Base-by-base conservation (phyloP, 2,329 filamentous ascomycete species). In the Penicillium oxalicum region DNA sequence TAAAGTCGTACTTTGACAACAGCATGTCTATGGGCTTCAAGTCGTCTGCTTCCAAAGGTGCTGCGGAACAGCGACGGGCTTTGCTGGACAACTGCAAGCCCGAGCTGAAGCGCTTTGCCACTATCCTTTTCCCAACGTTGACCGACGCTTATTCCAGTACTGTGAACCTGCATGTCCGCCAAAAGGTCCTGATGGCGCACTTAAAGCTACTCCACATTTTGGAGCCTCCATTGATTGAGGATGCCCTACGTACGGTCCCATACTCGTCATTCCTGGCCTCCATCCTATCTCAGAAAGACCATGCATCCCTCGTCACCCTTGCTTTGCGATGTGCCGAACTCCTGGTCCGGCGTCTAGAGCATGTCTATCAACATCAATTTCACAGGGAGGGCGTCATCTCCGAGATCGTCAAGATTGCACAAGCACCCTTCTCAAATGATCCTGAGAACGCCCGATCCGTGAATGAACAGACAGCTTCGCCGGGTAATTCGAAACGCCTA, bases 71-170 rank as follows among this genome's bases (percentile, higher is more conserved):
- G 70, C 82, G 91, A 36, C 72, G 95, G n/a, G 81, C 88, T 52
- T 74, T 95, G 5, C 73, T 98, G 29, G 79, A 87, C 57, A 81
- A 79, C n/a, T 96, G 91, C 75, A 89, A 90, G 61, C 72, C 83
- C 5, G 84, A 97, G 71, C 84, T 97, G 46, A 88, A 88, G 66
- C 86, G 91, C 35, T 98, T 98, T 66, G 88, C 91, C 1, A 80
- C 95, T 56, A 93, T 98, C 50, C 77, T 98, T 9, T 86, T 98
- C 55, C 93, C 93, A 0, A 98, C 93, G 2, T 74, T 98, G 53
- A 97, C 93, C 28, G 91, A 98, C 67, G 91, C 91, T 0, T 98
- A 95, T 64, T 96, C 93, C 9, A 97, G 93, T 69, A 98, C 93
- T 0, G 91, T 98, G 55, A 98, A 98, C 63, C 74, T 97, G 12